phyloP scores from a whole-genome alignment of 2,329 filamentous ascomycete genomes.

The Aspergillus chevalieri region DNA sequence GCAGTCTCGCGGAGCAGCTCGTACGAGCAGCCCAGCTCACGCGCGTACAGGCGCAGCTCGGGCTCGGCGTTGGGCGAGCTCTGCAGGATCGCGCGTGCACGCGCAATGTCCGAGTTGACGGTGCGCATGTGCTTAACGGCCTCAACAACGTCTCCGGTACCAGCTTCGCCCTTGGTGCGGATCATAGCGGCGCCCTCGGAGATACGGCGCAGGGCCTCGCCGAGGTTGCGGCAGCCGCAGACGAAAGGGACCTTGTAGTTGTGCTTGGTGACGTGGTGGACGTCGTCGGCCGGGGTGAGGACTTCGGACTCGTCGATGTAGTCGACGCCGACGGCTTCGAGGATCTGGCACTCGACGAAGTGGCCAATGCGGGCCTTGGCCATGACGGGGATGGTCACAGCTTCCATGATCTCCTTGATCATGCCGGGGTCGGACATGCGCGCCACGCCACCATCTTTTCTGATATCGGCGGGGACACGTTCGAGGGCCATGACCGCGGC shows the following conservation, averaged over 20 bases:
- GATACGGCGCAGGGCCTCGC: slow-evolving; percentile 85
- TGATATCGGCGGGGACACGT: slow-evolving; percentile 93
- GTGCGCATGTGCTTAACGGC: slow-evolving; percentile 94
- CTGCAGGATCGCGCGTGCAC: slow-evolving; percentile 54
- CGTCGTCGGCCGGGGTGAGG: slow-evolving; percentile 84
- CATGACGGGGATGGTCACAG: slow-evolving; percentile 98
- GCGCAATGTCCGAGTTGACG: slow-evolving; percentile 73
- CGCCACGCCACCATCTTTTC: slow-evolving; percentile 83
- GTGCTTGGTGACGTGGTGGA: slow-evolving; percentile 87
- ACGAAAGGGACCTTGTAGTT: slow-evolving; percentile 82
- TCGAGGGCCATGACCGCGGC: slow-evolving; percentile 98
- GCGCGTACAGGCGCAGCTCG: slow-evolving; percentile 71
- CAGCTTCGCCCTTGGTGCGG: slow-evolving; percentile 95
- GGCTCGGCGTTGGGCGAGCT: slow-evolving; percentile 49
- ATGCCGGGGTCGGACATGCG: slow-evolving; percentile 94
- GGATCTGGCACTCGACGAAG: slow-evolving; percentile 96
- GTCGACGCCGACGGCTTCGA: slow-evolving; percentile 89
- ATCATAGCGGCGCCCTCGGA: slow-evolving; percentile 97
- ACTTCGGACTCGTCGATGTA: slow-evolving; percentile 99
- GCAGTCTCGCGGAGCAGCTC: slow-evolving; percentile 79
- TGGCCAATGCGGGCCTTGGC: slow-evolving; percentile 97
- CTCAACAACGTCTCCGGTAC: slow-evolving; percentile 94
- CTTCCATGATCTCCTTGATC: slow-evolving; percentile 91
- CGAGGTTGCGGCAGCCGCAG: slow-evolving; percentile 89
- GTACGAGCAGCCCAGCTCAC: slow-evolving; percentile 72